phyloP scores from a whole-genome alignment of 2,329 filamentous ascomycete genomes.

The Hypoxylon sp. region DNA sequence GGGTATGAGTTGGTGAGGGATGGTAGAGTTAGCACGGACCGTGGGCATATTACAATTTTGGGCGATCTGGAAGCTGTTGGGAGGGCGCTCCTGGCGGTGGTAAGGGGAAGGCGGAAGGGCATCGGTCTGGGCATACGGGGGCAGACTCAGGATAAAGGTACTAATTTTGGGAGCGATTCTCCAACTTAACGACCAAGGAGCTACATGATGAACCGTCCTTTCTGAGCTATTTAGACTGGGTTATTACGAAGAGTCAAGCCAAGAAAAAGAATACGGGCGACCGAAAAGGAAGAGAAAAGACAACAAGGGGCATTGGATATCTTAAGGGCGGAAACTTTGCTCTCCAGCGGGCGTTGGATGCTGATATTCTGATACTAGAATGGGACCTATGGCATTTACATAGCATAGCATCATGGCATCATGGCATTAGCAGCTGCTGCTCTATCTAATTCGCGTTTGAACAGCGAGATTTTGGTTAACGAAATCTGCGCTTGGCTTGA shows the following conservation, averaged over 20 bases:
- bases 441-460: not conserved
- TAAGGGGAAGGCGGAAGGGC: slow-evolving; percentile 76
- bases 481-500: not conserved
- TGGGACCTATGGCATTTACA: slow-evolving; percentile 14
- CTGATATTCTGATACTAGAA: slow-evolving; percentile 2
- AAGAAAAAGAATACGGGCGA: slow-evolving; percentile 32
- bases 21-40: slow-evolving; percentile 82
- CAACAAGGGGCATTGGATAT: slow-evolving; percentile 18
- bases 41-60: slow-evolving; percentile 88
- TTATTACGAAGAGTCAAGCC: not conserved
- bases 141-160: not conserved
- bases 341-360: not conserved
- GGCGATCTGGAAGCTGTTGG: slow-evolving; percentile 88
- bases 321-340: slow-evolving; percentile 4
- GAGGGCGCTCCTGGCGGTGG: slow-evolving; percentile 76
- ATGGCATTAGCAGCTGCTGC: not conserved
- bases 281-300: slow-evolving; percentile 21
- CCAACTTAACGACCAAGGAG: not conserved
- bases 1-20: slow-evolving; percentile 82
- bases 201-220: not conserved
- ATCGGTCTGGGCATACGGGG: slow-evolving; percentile 72
- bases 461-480: not conserved
- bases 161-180: not conserved
- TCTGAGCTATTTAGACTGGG: not conserved
- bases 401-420: slow-evolving; percentile 22